Evolutionary conservation across 805 yeast species (phyloP), one percentile per base, ranked within the genome.

Genomic region (Wickerhamomyces queroliae): DNA sequence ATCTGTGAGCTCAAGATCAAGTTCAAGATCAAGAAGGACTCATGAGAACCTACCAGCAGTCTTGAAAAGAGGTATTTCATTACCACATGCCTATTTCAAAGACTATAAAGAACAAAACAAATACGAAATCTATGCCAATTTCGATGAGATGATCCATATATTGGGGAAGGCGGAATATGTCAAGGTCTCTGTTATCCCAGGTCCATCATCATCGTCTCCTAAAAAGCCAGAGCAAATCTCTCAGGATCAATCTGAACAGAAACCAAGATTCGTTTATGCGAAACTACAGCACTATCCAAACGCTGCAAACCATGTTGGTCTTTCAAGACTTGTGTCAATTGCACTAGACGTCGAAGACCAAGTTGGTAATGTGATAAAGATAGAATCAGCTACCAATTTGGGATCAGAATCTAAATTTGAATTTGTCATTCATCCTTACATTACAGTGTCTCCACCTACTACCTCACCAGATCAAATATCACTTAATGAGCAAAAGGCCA

Each of bases 291-390:
- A 67, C 42, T 58, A 49, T 44, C 51, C 63, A 3, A 38, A 46
- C 7, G 59, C 64, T 1, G 66, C 70, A 0, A 42, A 52, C 0
- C 65, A 66, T 22, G 74, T 72, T 9, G 83, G 78, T 0, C 48
- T 85, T 9, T 78, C 89, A 1, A 52, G 56, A 15, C 59, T 71
- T 4, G 61, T 83, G 26, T 69, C 85, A 0, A 59, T 70, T 17
- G 78, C 89, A 0, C 63, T 86, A 20, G 76, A 78, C 1, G 60
- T 77, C 1, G 72, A 70, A 25, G 53, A 55, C 7, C 49, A 66
- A 1, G 64, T 76, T 7, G 91, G 90, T 0, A 66, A 69, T 41
- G 61, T 76, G 22, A 59, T 83, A 3, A 63, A 72, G 4, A 45
- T 87, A 8, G 78, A 76, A 47, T 62, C 72, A 12, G 22, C 15